A percentile compares a stretch with the other conserved stretches of the same genome.
Conservation (phyloP, 1,284 basidiomycete species). For the Limonomyces culmigenus region DNA sequence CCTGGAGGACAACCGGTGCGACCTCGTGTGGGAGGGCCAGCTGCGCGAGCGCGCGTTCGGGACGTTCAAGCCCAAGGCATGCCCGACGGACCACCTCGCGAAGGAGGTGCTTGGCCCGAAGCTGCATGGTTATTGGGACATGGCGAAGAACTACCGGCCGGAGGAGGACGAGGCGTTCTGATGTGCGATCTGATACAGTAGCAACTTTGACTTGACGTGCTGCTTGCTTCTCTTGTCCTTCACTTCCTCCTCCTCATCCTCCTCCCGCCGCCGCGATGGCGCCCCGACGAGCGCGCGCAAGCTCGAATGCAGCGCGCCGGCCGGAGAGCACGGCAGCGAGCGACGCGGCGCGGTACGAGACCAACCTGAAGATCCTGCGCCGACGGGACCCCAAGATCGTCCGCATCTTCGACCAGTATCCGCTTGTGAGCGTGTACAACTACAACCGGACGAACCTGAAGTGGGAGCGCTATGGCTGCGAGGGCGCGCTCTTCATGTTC, state of each 20-base stretch:
- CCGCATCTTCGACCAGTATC: constrained; percentile 72
- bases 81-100: constrained; percentile 72
- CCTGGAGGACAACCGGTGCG: constrained; percentile 77
- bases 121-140: constrained; percentile 85
- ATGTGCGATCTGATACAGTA: too few species aligned
- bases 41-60: constrained; percentile 72
- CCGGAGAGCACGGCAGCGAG: too few species aligned
- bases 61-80: constrained; percentile 70
- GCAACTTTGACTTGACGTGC: too few species aligned
- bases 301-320: too few species aligned
- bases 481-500: constrained; percentile 82
- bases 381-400: constrained; percentile 67
- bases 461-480: constrained; percentile 78
- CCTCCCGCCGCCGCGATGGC: too few species aligned
- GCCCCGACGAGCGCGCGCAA: too few species aligned
- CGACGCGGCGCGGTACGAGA: too few species aligned
- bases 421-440: constrained; percentile 68
- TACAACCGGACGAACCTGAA: constrained; percentile 37
- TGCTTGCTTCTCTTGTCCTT: too few species aligned
- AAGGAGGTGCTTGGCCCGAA: constrained; percentile 75
- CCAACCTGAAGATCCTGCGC: constrained; percentile 73
- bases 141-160: constrained; percentile 75
- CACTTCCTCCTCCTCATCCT: too few species aligned
- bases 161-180: constrained; percentile 60
- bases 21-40: constrained; percentile 86